Percentiles rank a stretch among this genome's conserved stretches.
Conservation (phyloP, 164 flowering plant genomes). For the Vitis riparia region DNA sequence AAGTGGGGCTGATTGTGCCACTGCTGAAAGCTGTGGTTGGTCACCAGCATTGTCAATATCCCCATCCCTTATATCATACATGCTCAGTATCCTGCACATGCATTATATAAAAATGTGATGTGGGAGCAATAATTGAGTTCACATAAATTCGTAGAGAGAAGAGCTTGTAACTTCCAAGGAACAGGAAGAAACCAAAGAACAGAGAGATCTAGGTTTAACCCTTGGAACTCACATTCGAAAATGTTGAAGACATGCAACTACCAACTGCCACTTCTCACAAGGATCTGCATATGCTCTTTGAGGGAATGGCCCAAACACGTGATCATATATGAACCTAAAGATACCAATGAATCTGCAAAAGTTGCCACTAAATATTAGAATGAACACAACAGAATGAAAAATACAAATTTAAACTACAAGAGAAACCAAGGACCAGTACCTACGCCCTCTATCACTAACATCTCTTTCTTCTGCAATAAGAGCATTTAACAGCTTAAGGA, state of each 20-base stretch:
- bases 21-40: constrained; percentile 42
- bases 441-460: constrained; percentile 83
- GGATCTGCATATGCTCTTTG: constrained; percentile 96
- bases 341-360: constrained; percentile 84
- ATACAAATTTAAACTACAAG: neutral
- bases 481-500: constrained; percentile 84
- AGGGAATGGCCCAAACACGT: constrained; percentile 93
- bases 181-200: neutral
- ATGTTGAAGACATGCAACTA: constrained; percentile 89
- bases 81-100: constrained; percentile 70
- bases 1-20: constrained; percentile 50
- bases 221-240: constrained; percentile 71
- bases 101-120: neutral
- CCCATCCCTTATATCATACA: constrained; percentile 80
- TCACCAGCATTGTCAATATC: constrained; percentile 64
- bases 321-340: constrained; percentile 88
- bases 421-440: constrained; percentile 42
- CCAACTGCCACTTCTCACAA: constrained; percentile 96
- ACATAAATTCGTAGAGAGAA: neutral
- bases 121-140: neutral
- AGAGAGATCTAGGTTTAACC: neutral
- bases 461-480: constrained; percentile 87
- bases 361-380: constrained; percentile 1
- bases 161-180: neutral
- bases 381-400: constrained; percentile 4